Percentiles rank a stretch among this genome's conserved stretches.
Conservation (phyloP, 805 yeast genomes). For the Lachancea quebecensis region DNA sequence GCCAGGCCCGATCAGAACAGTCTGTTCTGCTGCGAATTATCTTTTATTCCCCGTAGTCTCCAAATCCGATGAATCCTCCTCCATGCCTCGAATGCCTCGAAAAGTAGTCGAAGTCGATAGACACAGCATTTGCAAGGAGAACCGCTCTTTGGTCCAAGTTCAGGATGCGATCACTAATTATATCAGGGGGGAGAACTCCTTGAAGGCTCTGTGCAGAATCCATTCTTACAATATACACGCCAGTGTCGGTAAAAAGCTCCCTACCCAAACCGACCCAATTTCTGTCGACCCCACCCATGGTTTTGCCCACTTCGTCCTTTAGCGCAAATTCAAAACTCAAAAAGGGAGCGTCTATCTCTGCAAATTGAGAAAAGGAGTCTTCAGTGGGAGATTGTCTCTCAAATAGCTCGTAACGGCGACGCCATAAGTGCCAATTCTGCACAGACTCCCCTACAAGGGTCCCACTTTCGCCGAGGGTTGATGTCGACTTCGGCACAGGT, state of each 20-base stretch:
- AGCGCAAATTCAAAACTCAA: constrained; percentile 84
- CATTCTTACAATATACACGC: constrained; percentile 82
- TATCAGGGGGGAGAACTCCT: constrained; percentile 45
- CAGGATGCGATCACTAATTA: constrained; percentile 36
- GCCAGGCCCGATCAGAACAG: no score
- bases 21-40: neutral
- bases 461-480: constrained; percentile 38
- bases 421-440: constrained; percentile 94
- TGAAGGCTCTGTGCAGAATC: constrained; percentile 58
- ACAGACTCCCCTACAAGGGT: constrained; percentile 72
- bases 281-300: constrained; percentile 75
- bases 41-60: constrained; percentile 21
- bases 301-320: constrained; percentile 45
- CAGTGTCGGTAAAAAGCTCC: constrained; percentile 90
- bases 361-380: constrained; percentile 60
- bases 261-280: constrained; percentile 95
- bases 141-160: constrained; percentile 80
- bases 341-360: constrained; percentile 80
- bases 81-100: constrained; percentile 77
- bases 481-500: constrained; percentile 17
- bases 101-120: constrained; percentile 93
- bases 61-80: constrained; percentile 33
- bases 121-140: constrained; percentile 77
- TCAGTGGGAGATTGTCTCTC: constrained; percentile 34
- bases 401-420: constrained; percentile 80